Base-by-base conservation (phyloP, 768 basidiomycete genomes). In the Podaxis carcinomalis region DNA sequence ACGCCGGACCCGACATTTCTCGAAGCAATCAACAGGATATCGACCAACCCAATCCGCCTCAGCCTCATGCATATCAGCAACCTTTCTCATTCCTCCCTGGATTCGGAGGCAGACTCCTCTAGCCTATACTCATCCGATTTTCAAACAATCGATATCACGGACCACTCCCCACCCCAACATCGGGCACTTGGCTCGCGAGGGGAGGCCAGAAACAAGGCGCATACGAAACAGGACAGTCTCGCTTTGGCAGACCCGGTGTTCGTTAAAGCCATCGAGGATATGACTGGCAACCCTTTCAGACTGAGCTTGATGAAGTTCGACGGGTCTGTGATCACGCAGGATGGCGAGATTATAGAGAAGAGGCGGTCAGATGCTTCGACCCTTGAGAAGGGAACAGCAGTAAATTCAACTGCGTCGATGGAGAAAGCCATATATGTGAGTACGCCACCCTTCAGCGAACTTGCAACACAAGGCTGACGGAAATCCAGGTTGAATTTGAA, bases 401-500 rank as follows among this genome's bases (percentile, higher is more conserved):
- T 44, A 44, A 14, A 44, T 19, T 19, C 19, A 16, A 44, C n/a
- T 1, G 42, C 6, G 14, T 44, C n/a, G 42, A 44, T 5, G 19
- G 42, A 19, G 5, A 39, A 21, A 21, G 19, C 56, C 14, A 46
- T 57, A 10, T 57, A 57, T 7, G 56, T 57, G 44, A 46, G 56
- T 44, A 19, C 4, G 4, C 39, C n/a, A 2, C 3, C 42, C 42
- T 44, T 16, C n/a, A 44, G 9, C n/a, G 32, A 32, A 13, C 4
- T 2, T 19, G 2, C 5, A 1, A 0, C 16, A 7, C 7, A 44
- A 7, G 2, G 5, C 42, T 44, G 21, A 44, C 14, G 19, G 7
- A 44, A 21, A n/a, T n/a, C 42, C 16, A 64, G 63, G 60, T 64
- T 5, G 63, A 64, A 3, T 64, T 57, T 28, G 56, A 53, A 28